A percentile compares a stretch with the other conserved stretches of the same genome.
These are phyloP conservation scores for Aspergillus nidulans DNA, from an alignment of 495 filamentous ascomycete species.

Conservation along the genomic window DNA sequence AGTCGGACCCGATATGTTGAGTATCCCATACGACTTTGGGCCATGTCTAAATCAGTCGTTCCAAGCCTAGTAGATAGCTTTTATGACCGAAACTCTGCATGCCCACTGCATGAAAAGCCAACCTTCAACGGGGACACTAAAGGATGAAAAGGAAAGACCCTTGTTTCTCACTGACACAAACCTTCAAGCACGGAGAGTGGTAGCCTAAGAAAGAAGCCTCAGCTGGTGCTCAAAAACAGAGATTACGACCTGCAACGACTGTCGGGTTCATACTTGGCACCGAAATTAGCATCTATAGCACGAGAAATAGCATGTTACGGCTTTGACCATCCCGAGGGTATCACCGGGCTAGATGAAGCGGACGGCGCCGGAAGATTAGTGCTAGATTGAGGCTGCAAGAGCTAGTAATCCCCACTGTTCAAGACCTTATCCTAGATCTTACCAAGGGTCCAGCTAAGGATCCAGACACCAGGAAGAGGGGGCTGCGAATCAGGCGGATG, in stretches of 20 bases:
- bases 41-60: too few relatives aligned
- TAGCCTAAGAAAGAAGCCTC: neutral
- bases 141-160: neutral
- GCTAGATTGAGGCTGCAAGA: too few relatives aligned
- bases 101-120: constrained; percentile 1
- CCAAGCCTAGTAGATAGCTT: too few relatives aligned
- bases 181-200: neutral
- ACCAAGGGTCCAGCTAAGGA: too few relatives aligned
- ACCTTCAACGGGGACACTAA: neutral
- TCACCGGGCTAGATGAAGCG: neutral
- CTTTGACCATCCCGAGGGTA: neutral
- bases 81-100: too few relatives aligned
- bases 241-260: neutral
- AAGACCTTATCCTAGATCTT: too few relatives aligned
- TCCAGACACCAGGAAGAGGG: too few relatives aligned
- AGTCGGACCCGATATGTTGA: too few relatives aligned
- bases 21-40: too few relatives aligned
- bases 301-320: constrained; percentile 3
- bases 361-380: neutral
- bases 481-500: too few relatives aligned
- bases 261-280: constrained; percentile 8
- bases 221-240: constrained; percentile 9
- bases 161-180: neutral
- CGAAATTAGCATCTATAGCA: constrained; percentile 7
- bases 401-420: too few relatives aligned